phyloP scores from a whole-genome alignment of 306 rosid genomes.

The Prunus kanzakura region DNA sequence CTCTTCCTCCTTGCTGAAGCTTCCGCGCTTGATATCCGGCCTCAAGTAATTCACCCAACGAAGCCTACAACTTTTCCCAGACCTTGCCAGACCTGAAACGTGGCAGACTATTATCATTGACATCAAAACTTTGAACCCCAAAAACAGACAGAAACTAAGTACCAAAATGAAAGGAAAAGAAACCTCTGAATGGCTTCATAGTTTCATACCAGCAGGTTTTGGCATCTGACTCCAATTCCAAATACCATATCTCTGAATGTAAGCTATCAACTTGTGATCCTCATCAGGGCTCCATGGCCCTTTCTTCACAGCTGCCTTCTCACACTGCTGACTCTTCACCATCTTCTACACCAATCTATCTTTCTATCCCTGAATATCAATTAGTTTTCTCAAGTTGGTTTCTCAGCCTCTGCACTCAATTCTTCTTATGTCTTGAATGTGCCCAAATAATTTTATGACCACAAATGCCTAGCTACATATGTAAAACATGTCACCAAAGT shows the following conservation, averaged over 20 bases:
- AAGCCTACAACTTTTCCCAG: slow-evolving; percentile 43
- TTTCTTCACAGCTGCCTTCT: slow-evolving; percentile 20
- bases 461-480: neutral
- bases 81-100: slow-evolving; percentile 27
- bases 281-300: slow-evolving; percentile 40
- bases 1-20: slow-evolving; percentile 30
- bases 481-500: neutral
- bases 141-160: neutral
- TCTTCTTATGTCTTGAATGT: neutral
- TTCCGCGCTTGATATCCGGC: slow-evolving; percentile 39
- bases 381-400: neutral
- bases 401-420: neutral
- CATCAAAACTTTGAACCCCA: neutral
- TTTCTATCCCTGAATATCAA: neutral
- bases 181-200: neutral
- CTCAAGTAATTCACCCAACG: slow-evolving; percentile 43
- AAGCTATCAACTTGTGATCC: slow-evolving; percentile 31
- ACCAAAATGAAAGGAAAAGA: neutral
- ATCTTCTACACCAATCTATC: neutral
- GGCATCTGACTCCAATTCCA: slow-evolving; percentile 49
- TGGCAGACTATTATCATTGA: neutral
- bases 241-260: slow-evolving; percentile 31
- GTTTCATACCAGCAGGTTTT: slow-evolving; percentile 31
- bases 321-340: slow-evolving; percentile 13
- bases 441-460: neutral